Evolutionary conservation across 1,139 yeast genomes (phyloP).

Genomic region (Debaryomyces coudertii): DNA sequence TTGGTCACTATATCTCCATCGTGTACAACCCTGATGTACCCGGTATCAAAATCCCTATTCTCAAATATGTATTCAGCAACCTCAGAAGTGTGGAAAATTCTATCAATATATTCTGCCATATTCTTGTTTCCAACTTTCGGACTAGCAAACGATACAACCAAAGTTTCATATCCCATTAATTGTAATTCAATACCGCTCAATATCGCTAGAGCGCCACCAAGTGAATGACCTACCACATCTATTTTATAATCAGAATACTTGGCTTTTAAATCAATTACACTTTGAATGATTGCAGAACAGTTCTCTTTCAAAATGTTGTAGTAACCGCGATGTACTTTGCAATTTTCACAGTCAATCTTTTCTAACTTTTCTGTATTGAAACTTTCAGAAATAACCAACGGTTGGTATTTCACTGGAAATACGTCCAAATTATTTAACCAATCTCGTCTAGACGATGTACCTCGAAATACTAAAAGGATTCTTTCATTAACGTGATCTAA

Average conservation of each 20-base stretch:
- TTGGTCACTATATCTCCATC: conserved; percentile 58
- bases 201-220: conserved; percentile 71
- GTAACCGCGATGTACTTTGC: conserved; percentile 66
- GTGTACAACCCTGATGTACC: conserved; percentile 57
- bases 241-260: conserved; percentile 51
- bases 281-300: conserved; percentile 36
- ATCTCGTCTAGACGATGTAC: conserved; percentile 59
- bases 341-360: conserved; percentile 43
- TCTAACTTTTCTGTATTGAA: conserved; percentile 14
- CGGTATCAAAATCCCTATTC: conserved; percentile 25
- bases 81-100: conserved; percentile 41
- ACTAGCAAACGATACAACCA: conserved; percentile 60
- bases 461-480: conserved; percentile 54
- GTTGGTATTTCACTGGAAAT: conserved; percentile 42
- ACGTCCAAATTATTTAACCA: conserved; percentile 57
- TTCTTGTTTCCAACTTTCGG: conserved; percentile 62
- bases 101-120: conserved; percentile 55
- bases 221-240: conserved; percentile 67
- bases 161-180: conserved; percentile 52
- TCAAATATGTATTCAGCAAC: conserved; percentile 19
- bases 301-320: conserved; percentile 44
- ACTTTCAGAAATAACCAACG: conserved; percentile 24
- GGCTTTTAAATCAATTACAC: conserved; percentile 32
- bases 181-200: conserved; percentile 63
- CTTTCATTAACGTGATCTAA: conserved; percentile 38